phyloP scores from a whole-genome alignment of 1,139 yeast species.

The Hansenula anomala region DNA sequence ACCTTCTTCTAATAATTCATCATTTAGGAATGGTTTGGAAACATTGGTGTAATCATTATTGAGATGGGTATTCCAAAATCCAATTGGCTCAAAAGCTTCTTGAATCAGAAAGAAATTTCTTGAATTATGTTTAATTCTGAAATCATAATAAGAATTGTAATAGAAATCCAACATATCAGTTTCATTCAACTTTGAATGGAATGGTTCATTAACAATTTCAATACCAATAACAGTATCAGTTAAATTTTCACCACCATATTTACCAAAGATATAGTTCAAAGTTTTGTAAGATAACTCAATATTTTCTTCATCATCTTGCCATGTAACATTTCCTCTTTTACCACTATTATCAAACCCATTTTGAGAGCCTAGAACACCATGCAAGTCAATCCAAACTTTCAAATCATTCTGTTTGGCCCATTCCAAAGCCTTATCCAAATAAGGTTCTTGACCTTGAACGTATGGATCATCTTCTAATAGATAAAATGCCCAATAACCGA shows the following conservation, averaged over 20 bases:
- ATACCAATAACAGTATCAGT: constrained; percentile 52
- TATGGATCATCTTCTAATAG: constrained; percentile 48
- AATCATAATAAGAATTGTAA: constrained; percentile 35
- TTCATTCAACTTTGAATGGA: constrained; percentile 38
- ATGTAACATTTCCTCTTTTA: constrained; percentile 42
- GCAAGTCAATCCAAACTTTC: constrained; percentile 59
- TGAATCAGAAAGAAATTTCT: constrained; percentile 49
- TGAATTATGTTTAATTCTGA: constrained; percentile 31
- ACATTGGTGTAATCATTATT: constrained; percentile 26
- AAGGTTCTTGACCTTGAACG: constrained; percentile 45
- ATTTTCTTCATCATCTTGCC: constrained; percentile 43
- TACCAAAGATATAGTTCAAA: constrained; percentile 37
- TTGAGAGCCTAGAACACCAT: constrained; percentile 65
- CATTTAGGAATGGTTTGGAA: constrained; percentile 18
- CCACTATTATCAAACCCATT: constrained; percentile 74
- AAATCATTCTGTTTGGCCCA: constrained; percentile 50
- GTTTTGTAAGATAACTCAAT: constrained; percentile 40
- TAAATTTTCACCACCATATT: constrained; percentile 40
- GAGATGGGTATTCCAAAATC: constrained; percentile 47
- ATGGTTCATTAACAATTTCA: constrained; percentile 66
- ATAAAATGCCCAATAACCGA: constrained; percentile 67
- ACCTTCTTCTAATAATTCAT: constrained; percentile 4
- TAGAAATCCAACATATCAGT: constrained; percentile 37
- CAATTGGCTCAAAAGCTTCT: constrained; percentile 50
- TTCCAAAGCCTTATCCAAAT: constrained; percentile 46